A percentile compares a stretch with the other conserved stretches of the same genome.
Evolutionary conservation across 2,329 filamentous ascomycete genomes (phyloP).

Genomic region (Esteya vermicola): DNA sequence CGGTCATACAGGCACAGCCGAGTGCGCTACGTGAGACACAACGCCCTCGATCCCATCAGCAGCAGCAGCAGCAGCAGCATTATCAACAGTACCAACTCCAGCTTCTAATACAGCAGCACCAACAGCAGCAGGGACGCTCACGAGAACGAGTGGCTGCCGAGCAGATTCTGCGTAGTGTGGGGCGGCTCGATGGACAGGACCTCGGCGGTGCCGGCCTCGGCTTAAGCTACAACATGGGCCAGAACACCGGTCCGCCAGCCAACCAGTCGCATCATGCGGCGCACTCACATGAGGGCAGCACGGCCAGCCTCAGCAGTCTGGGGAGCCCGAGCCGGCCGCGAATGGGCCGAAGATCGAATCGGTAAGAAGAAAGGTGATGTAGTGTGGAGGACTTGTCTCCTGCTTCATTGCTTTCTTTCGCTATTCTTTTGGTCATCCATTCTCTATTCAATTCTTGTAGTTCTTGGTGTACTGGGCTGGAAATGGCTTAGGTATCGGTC

Average conservation of each 20-base stretch:
- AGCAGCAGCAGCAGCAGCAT: constrained; percentile 14
- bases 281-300: background rate
- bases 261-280: too few relatives aligned
- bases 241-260: too few relatives aligned
- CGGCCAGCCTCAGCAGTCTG: background rate
- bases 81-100: too few relatives aligned
- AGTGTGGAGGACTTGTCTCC: too few relatives aligned
- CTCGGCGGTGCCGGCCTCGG: background rate
- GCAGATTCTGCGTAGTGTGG: constrained; percentile 2
- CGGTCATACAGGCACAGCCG: constrained; percentile 17
- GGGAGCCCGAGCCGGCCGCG: background rate
- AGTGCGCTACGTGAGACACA: constrained; percentile 23
- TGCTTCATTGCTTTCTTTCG: too few relatives aligned
- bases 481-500: too few relatives aligned
- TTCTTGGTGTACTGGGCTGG: too few relatives aligned
- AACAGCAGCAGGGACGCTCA: constrained; percentile 6
- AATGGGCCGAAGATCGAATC: too few relatives aligned
- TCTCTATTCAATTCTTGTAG: too few relatives aligned
- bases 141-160: constrained; percentile 1
- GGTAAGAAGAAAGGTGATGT: too few relatives aligned
- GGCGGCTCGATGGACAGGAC: constrained; percentile 1
- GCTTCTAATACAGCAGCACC: constrained; percentile 17
- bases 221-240: too few relatives aligned
- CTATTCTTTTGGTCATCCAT: too few relatives aligned
- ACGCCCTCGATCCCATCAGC: constrained; percentile 16